Percentiles rank a stretch among this genome's conserved stretches.
Conservation (phyloP, 2,329 filamentous ascomycete species). For the Sporothrix variecibatus region DNA sequence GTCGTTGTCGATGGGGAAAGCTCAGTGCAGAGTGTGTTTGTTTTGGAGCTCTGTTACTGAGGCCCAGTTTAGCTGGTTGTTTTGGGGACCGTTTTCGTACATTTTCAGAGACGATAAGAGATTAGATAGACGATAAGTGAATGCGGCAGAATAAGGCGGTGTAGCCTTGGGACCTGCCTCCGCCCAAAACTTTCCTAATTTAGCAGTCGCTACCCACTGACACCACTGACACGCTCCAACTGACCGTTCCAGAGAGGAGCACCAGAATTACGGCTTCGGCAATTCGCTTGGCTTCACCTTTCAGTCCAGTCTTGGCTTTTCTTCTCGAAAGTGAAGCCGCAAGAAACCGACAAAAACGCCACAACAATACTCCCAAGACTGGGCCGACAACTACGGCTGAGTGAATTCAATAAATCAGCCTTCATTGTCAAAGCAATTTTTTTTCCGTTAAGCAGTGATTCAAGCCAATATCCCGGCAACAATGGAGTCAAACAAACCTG, state of each 20-base stretch:
- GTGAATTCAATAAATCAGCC: background rate
- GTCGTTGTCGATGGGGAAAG: background rate
- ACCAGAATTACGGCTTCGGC: background rate
- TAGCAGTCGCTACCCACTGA: background rate
- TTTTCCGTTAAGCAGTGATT: too few relatives aligned
- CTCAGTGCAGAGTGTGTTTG: background rate
- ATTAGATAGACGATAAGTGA: slow-evolving; percentile 21
- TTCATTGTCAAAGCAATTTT: too few relatives aligned
- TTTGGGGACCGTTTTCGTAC: background rate
- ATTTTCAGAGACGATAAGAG: slow-evolving; percentile 10
- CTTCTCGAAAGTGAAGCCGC: background rate
- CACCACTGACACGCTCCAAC: background rate
- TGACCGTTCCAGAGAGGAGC: background rate
- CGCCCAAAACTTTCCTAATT: background rate
- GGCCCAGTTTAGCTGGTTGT: background rate
- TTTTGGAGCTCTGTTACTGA: background rate
- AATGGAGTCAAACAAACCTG: background rate
- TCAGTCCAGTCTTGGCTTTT: background rate
- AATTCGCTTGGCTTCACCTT: background rate
- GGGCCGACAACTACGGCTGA: background rate
- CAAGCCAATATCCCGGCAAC: background rate
- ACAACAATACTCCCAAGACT: background rate
- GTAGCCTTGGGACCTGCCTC: background rate
- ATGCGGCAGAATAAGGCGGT: slow-evolving; percentile 12
- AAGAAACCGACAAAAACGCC: background rate